Base-by-base conservation (phyloP, 2,329 filamentous ascomycete genomes). In the Hypoxylon sp. region DNA sequence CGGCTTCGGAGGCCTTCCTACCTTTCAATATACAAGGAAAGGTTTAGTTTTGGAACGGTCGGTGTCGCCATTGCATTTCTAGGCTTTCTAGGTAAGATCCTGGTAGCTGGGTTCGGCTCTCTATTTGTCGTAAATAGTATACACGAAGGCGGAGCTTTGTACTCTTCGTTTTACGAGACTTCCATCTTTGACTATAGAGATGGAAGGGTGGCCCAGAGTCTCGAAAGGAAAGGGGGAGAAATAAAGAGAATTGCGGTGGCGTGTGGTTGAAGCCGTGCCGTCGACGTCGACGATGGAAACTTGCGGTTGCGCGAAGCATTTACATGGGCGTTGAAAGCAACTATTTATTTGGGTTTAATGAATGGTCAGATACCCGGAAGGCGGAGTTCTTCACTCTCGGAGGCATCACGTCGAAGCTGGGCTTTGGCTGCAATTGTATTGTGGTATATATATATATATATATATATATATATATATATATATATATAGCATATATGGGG, bases 351-450 rank as follows among this genome's bases (percentile, higher is more conserved):
- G 44, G 13, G 40, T 33, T 68, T 68, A 46, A 68, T 64, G 50
- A 46, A 68, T 64, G 50, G 33, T 53, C 40, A 49, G 53, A 69
- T 69, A 66, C 58, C 58, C 59, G 25, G 55, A 51, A 40, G 20
- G 11, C 33, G 54, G 44, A 60, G 44, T 44, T 56, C 31, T 60
- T 49, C 27, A 46, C 53, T 62, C 54, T 58, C 14, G 49, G 48
- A n/a, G 31, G 51, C 37, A 40, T 17, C 27, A 8, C 30, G 55
- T 63, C 55, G 55, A 57, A 69, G 66, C 58, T 48, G 58, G 55
- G 63, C 66, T 69, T 63, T 31, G 66, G 51, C 37, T 55, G 20
- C 20, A 22, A 30, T 37, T 49, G 31, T 25, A 42, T 27, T 27
- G 25, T 27, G 25, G 25, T 27, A 27, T 27, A 27, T 27, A 27